Percentiles rank a stretch among this genome's conserved stretches.
Conservation (phyloP, 768 basidiomycete genomes). For the Phanerochaete carnosa region DNA sequence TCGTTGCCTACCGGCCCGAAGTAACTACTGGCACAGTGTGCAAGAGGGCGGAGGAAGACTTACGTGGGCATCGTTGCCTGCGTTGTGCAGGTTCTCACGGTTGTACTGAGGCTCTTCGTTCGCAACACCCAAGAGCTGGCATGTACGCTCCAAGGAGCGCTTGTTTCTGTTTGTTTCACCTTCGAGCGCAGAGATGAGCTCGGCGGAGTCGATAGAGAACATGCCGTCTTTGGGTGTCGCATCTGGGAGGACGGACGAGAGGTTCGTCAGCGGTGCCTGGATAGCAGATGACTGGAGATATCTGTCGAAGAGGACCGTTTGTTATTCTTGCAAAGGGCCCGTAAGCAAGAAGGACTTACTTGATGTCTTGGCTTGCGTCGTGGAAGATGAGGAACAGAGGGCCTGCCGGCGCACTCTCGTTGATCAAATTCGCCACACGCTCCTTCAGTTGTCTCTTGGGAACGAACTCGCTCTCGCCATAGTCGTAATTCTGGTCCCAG, state of each 20-base stretch:
- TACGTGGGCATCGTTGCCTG: conserved; percentile 84
- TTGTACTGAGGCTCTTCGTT: conserved; percentile 30
- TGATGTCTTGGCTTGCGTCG: conserved; percentile 73
- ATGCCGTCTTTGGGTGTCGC: conserved; percentile 46
- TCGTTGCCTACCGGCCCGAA: conserved; percentile 60
- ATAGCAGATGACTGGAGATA: conserved; percentile 50
- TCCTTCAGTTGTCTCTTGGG: conserved; percentile 48
- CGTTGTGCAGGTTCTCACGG: conserved; percentile 59
- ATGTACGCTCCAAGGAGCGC: conserved; percentile 56
- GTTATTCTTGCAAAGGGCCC: background rate
- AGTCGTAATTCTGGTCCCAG: conserved; percentile 53
- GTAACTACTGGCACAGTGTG: background rate
- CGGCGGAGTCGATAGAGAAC: conserved; percentile 70
- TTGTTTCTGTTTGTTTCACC: conserved; percentile 54
- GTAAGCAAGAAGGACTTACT: conserved; percentile 38
- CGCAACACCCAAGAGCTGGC: conserved; percentile 56
- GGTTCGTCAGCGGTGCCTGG: conserved; percentile 47
- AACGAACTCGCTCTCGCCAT: conserved; percentile 59
- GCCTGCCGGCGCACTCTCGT: conserved; percentile 37
- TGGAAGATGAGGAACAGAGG: conserved; percentile 82
- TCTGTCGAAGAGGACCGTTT: conserved; percentile 28
- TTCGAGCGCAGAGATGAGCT: conserved; percentile 72
- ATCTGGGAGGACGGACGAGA: conserved; percentile 59
- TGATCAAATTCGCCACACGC: conserved; percentile 46
- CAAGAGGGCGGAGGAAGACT: conserved; percentile 18